Conservation (phyloP, 495 filamentous ascomycete species). For the Schizothecium vesticola region DNA sequence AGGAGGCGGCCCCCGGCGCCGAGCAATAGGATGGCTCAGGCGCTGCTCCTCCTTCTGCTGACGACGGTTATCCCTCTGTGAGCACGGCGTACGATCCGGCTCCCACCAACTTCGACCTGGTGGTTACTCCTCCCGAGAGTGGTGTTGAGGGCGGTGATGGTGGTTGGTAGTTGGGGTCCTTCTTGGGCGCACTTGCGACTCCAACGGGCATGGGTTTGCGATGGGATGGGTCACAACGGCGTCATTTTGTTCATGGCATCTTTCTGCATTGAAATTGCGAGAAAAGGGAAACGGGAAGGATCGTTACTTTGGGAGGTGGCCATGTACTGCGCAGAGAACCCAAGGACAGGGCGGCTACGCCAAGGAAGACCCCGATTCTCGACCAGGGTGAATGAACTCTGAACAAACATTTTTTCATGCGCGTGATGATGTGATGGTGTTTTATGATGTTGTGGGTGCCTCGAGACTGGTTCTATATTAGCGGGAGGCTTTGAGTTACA, state of each 20-base stretch:
- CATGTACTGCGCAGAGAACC: conserved; percentile 20
- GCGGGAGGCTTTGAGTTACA: background rate
- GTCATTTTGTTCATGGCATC: conserved; percentile 31
- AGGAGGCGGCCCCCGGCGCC: conserved; percentile 39
- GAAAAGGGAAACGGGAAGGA: conserved; percentile 26
- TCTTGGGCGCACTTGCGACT: conserved; percentile 20
- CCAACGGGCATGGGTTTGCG: conserved; percentile 19
- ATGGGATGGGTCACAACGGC: conserved; percentile 31
- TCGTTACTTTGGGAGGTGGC: conserved; percentile 21
- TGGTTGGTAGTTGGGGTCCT: conserved; percentile 6
- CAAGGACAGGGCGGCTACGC: conserved; percentile 23
- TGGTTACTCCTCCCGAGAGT: background rate
- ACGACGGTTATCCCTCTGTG: conserved; percentile 1
- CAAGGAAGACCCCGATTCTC: conserved; percentile 22
- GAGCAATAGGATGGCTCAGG: conserved; percentile 42
- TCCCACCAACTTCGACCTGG: background rate
- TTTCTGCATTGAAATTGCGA: conserved; percentile 32
- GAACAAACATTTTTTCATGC: conserved; percentile 7
- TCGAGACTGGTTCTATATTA: background rate
- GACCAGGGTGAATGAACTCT: conserved; percentile 21
- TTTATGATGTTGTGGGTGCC: background rate
- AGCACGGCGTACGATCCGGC: background rate
- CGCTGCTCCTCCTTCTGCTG: conserved; percentile 7
- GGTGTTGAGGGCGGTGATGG: background rate
- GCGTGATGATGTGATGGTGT: background rate